Percentiles rank a stretch among this genome's conserved stretches.
Evolutionary conservation across 768 basidiomycete species (phyloP).

Genomic region (Boletus sp.): DNA sequence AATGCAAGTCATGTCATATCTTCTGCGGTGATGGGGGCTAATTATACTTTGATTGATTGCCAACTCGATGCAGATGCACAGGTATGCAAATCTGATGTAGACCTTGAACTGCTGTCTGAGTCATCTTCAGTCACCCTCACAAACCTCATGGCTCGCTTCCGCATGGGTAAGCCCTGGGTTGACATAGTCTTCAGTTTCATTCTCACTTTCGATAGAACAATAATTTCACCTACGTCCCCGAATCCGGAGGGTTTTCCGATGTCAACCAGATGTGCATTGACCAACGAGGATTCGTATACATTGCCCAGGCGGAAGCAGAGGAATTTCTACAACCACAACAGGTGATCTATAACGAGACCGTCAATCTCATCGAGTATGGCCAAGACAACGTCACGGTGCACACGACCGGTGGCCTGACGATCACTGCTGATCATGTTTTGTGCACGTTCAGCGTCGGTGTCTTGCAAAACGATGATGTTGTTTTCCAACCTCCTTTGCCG

Average conservation of each 20-base stretch:
- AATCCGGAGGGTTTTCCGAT: slow-evolving; percentile 56
- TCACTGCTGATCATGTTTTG: slow-evolving; percentile 56
- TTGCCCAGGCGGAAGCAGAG: slow-evolving; percentile 55
- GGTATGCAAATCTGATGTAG: slow-evolving; percentile 10
- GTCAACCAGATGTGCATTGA: slow-evolving; percentile 54
- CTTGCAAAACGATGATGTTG: slow-evolving; percentile 59
- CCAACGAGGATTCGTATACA: slow-evolving; percentile 56
- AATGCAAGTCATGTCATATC: slow-evolving; percentile 23
- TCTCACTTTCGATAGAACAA: slow-evolving; percentile 42
- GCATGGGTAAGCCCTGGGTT: slow-evolving; percentile 46
- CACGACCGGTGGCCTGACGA: slow-evolving; percentile 38
- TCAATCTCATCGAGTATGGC: slow-evolving; percentile 46
- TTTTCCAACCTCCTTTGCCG: slow-evolving; percentile 53
- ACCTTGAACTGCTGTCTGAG: slow-evolving; percentile 5
- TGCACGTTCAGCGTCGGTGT: slow-evolving; percentile 72
- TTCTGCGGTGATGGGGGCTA: background rate
- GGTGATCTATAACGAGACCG: slow-evolving; percentile 47
- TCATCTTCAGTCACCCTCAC: slow-evolving; percentile 55
- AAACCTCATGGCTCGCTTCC: slow-evolving; percentile 61
- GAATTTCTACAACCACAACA: slow-evolving; percentile 50
- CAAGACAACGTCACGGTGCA: slow-evolving; percentile 45
- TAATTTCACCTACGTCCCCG: slow-evolving; percentile 54
- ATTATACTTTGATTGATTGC: background rate
- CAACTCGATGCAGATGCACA: slow-evolving; percentile 21
- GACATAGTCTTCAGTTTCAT: background rate